Evolutionary conservation across 176 grass and related monocot species (phyloP).

Genomic region (Microstegium vimineum): DNA sequence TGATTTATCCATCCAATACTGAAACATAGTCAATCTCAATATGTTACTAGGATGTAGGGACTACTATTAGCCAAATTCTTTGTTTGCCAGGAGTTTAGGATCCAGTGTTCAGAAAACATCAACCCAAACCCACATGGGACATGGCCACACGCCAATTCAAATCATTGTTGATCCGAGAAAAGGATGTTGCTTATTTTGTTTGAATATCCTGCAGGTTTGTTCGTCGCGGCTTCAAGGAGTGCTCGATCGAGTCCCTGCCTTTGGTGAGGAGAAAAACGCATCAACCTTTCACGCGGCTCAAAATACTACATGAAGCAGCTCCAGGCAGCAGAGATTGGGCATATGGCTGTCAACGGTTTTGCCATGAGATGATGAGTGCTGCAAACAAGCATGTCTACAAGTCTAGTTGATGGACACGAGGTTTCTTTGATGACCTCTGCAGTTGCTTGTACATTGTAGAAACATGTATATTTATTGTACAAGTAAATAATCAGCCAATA

Average conservation of each 20-base stretch:
- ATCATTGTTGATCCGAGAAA: background rate
- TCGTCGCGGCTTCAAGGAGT: constrained; percentile 84
- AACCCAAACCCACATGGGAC: background rate
- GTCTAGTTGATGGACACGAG: background rate
- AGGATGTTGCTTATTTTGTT: background rate
- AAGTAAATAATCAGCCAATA: constrained; percentile 23
- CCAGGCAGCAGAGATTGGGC: constrained; percentile 36
- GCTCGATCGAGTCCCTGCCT: constrained; percentile 70
- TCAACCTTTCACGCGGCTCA: constrained; percentile 71
- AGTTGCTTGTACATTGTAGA: constrained; percentile 29
- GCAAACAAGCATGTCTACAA: background rate
- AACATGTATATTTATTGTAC: background rate
- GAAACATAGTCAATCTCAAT: background rate
- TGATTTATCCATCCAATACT: background rate
- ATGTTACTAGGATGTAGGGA: background rate
- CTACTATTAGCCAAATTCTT: background rate
- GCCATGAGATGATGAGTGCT: constrained; percentile 10
- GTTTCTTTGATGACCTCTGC: background rate
- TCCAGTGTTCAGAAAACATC: background rate
- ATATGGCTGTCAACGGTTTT: constrained; percentile 32
- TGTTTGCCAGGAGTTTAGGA: background rate
- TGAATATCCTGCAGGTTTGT: constrained; percentile 59
- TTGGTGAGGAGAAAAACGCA: constrained; percentile 57
- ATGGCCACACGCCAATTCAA: background rate
- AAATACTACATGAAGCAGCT: constrained; percentile 89